phyloP scores from a whole-genome alignment of 1,139 yeast species.

The Yamadazyma taylorii region DNA sequence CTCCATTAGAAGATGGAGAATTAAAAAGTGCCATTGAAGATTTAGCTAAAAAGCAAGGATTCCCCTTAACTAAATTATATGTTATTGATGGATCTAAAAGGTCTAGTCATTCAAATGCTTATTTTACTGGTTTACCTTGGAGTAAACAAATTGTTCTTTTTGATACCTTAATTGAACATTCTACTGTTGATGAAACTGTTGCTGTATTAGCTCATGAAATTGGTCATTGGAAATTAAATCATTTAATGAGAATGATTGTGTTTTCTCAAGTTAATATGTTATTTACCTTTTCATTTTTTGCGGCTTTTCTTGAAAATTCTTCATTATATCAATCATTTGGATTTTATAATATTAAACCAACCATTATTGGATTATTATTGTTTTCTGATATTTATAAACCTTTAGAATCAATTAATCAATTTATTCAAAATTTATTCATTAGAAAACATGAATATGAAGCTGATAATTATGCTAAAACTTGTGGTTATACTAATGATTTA shows the following conservation, averaged over 20 bases:
- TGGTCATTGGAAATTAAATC: slow-evolving; percentile 95
- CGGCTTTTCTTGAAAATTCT: slow-evolving; percentile 74
- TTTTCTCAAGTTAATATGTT: slow-evolving; percentile 66
- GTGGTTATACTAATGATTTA: slow-evolving; percentile 70
- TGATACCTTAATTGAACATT: slow-evolving; percentile 84
- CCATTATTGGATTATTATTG: slow-evolving; percentile 74
- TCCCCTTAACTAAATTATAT: slow-evolving; percentile 82
- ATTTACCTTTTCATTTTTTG: slow-evolving; percentile 66
- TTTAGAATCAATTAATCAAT: slow-evolving; percentile 65
- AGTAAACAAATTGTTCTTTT: slow-evolving; percentile 90
- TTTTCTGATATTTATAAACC: slow-evolving; percentile 78
- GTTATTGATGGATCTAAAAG: slow-evolving; percentile 96
- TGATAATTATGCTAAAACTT: slow-evolving; percentile 74
- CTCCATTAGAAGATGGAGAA: slow-evolving; percentile 89
- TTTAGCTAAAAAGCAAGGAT: slow-evolving; percentile 70
- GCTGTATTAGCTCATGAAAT: slow-evolving; percentile 97
- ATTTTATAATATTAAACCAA: slow-evolving; percentile 63
- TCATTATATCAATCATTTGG: slow-evolving; percentile 83
- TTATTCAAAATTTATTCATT: slow-evolving; percentile 65
- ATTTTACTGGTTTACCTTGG: slow-evolving; percentile 95
- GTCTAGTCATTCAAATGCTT: slow-evolving; percentile 95
- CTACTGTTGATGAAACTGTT: slow-evolving; percentile 76
- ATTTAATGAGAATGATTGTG: slow-evolving; percentile 69
- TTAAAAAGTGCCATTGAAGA: slow-evolving; percentile 78
- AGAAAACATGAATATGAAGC: slow-evolving; percentile 94